Evolutionary conservation across 306 rosid genomes (phyloP).

Genomic region (Ormosia emarginata): DNA sequence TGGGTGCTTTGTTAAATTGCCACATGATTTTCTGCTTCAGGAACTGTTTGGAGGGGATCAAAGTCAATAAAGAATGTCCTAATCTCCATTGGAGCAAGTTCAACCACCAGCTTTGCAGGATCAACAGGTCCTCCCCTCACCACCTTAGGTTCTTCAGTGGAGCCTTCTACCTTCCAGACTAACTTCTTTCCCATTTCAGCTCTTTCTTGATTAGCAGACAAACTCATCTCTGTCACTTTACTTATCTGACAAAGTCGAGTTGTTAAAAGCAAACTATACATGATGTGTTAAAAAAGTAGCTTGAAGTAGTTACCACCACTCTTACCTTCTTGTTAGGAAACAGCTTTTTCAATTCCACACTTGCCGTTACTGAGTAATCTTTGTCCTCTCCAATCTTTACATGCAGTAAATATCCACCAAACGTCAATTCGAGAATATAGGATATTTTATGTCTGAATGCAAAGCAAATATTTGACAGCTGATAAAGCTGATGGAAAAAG

Average conservation of each 20-base stretch:
- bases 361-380: constrained; percentile 56
- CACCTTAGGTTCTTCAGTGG: constrained; percentile 46
- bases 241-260: constrained; percentile 46
- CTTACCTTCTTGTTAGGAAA: constrained; percentile 71
- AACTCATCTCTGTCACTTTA: constrained; percentile 69
- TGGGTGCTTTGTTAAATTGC: constrained; percentile 16
- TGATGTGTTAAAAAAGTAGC: background rate
- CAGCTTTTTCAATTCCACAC: constrained; percentile 70
- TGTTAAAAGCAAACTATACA: background rate
- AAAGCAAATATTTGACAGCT: background rate
- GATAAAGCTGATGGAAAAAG: background rate
- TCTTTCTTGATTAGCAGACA: constrained; percentile 88
- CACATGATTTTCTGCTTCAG: constrained; percentile 14
- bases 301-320: constrained; percentile 1
- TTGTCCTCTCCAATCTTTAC: constrained; percentile 75
- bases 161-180: constrained; percentile 68
- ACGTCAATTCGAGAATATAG: constrained; percentile 1
- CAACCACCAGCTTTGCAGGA: constrained; percentile 61
- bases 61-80: constrained; percentile 54
- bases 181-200: constrained; percentile 70
- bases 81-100: constrained; percentile 85
- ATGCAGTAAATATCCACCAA: constrained; percentile 32
- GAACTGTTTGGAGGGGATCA: constrained; percentile 29
- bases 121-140: constrained; percentile 73
- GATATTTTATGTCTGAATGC: background rate